These are phyloP conservation scores for Zymoseptoria tritici DNA, from an alignment of 2,329 filamentous ascomycete species.

Conservation along the genomic window DNA sequence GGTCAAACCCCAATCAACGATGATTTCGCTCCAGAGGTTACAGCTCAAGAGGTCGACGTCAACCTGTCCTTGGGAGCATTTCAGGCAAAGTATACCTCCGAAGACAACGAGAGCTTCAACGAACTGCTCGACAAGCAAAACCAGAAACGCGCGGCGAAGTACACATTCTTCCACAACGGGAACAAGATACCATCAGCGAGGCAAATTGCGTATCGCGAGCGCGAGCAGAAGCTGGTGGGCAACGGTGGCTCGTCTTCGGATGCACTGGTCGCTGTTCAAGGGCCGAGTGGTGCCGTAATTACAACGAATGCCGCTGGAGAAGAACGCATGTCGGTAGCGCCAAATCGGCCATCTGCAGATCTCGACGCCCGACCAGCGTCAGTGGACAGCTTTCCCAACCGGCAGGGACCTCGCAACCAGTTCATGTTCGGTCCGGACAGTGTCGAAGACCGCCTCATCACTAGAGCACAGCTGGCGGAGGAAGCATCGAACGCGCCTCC, in stretches of 20 bases:
- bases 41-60: constrained; percentile 54
- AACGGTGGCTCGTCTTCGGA: constrained; percentile 29
- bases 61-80: constrained; percentile 78
- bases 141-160: constrained; percentile 71
- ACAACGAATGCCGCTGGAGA: constrained; percentile 22
- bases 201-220: constrained; percentile 48
- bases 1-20: constrained; percentile 40
- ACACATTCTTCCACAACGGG: constrained; percentile 79
- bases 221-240: constrained; percentile 56
- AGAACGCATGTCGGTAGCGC: constrained; percentile 15
- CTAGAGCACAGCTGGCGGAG: constrained; percentile 61
- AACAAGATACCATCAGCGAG: constrained; percentile 69
- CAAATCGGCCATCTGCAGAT: constrained; percentile 48
- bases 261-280: constrained; percentile 6
- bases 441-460: constrained; percentile 48
- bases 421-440: constrained; percentile 79
- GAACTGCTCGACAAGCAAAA: constrained; percentile 87
- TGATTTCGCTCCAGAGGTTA: constrained; percentile 29
- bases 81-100: constrained; percentile 89
- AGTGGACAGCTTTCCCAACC: constrained; percentile 64
- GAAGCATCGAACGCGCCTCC: constrained; percentile 64
- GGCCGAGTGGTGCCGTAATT: constrained; percentile 1
- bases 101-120: constrained; percentile 97
- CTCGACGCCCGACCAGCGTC: constrained; percentile 65
- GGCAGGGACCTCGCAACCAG: constrained; percentile 59